Evolutionary conservation across 2,329 filamentous ascomycete genomes (phyloP).

Genomic region (Neonectria coccinea): DNA sequence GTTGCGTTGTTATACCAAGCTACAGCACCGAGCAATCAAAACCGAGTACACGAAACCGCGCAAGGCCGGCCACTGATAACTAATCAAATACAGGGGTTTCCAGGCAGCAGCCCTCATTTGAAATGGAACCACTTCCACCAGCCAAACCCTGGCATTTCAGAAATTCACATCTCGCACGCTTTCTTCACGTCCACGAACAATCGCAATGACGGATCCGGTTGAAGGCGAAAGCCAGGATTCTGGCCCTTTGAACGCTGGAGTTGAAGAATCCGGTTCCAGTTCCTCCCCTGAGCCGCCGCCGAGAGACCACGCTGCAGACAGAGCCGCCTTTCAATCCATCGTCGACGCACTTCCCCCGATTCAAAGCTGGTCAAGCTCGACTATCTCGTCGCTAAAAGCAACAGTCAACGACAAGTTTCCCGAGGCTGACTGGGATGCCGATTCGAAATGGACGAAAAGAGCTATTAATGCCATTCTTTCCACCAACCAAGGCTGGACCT

Average conservation of each 20-base stretch:
- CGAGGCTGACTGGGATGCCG: background rate
- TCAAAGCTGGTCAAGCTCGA: background rate
- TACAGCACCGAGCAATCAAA: too few species aligned
- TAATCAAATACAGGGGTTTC: too few species aligned
- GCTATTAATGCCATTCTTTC: background rate
- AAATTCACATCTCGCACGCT: background rate
- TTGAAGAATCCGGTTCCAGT: background rate
- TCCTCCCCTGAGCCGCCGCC: background rate
- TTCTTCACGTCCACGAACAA: background rate
- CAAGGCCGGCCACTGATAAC: too few species aligned
- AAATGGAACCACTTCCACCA: too few species aligned
- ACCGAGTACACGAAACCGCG: too few species aligned
- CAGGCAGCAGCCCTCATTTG: too few species aligned
- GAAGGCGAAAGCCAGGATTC: background rate
- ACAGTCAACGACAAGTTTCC: background rate
- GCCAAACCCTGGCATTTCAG: background rate
- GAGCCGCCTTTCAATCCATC: background rate
- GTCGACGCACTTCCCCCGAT: background rate
- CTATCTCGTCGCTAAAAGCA: background rate
- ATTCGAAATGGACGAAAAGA: background rate
- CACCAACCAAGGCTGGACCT: background rate
- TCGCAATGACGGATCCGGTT: background rate
- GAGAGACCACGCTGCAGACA: background rate
- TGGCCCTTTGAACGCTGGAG: too few species aligned
- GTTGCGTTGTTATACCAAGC: too few species aligned